phyloP scores from a whole-genome alignment of 1,284 basidiomycete genomes.

The Coniferiporia sulphurascens region DNA sequence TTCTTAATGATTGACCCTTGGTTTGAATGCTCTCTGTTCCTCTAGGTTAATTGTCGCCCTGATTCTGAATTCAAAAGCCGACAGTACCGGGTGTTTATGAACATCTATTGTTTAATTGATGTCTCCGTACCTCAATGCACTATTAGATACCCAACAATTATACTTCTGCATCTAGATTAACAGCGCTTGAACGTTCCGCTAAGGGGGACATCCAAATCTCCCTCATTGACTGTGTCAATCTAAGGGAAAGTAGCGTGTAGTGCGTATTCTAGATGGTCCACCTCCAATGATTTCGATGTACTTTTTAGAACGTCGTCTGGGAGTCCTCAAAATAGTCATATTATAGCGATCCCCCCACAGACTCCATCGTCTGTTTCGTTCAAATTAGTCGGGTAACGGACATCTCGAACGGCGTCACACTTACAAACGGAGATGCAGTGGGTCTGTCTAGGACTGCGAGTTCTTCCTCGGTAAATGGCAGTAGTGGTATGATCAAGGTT shows the following conservation, averaged over 20 bases:
- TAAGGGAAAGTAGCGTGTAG: too few species aligned
- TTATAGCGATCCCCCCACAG: slow-evolving; percentile 45
- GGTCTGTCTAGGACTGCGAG: slow-evolving; percentile 84
- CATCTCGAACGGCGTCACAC: slow-evolving; percentile 29
- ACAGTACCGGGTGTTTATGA: slow-evolving; percentile 12
- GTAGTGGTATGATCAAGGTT: slow-evolving; percentile 64
- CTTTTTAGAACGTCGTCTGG: neutral
- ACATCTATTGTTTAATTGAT: neutral
- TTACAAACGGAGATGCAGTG: slow-evolving; percentile 77
- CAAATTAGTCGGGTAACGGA: neutral
- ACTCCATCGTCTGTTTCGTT: slow-evolving; percentile 48
- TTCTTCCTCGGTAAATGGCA: slow-evolving; percentile 80
- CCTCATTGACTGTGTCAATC: neutral
- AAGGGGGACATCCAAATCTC: neutral
- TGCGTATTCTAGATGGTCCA: too few species aligned
- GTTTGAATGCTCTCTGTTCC: neutral
- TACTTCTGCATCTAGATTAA: neutral
- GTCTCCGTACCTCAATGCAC: neutral
- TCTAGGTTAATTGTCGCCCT: slow-evolving; percentile 79
- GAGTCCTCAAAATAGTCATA: neutral
- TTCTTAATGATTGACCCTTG: neutral
- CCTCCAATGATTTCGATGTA: too few species aligned
- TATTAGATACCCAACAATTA: neutral
- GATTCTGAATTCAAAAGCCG: slow-evolving; percentile 73
- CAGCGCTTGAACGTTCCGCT: neutral